Evolutionary conservation across 2,329 filamentous ascomycete genomes (phyloP).

Genomic region (Aspergillus sojae): DNA sequence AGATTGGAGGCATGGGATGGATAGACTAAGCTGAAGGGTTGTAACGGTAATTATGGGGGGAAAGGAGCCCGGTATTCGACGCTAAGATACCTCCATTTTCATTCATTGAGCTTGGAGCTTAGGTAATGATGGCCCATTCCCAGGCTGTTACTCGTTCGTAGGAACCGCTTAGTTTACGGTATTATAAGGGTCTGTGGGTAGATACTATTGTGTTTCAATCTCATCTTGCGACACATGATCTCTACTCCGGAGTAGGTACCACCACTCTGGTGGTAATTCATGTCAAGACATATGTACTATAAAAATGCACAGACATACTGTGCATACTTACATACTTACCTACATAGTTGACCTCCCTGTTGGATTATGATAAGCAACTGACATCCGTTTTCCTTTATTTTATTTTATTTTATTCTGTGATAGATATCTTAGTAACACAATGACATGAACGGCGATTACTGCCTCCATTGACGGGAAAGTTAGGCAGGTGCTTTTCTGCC

Average conservation of each 20-base stretch:
- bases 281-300: background rate
- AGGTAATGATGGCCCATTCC: background rate
- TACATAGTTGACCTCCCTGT: background rate
- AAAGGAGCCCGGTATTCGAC: background rate
- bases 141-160: background rate
- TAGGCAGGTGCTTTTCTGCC: slow-evolving; percentile 3
- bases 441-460: background rate
- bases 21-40: background rate
- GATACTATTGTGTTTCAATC: background rate
- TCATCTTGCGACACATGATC: background rate
- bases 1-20: background rate
- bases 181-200: background rate
- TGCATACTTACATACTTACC: background rate
- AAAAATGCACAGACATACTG: background rate
- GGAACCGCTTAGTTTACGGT: background rate
- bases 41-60: background rate
- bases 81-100: background rate
- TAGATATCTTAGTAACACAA: background rate
- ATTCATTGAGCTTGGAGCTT: background rate
- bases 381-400: background rate
- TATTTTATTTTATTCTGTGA: background rate
- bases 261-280: background rate
- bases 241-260: too few relatives aligned
- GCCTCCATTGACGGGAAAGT: background rate
- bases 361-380: background rate